A percentile compares a stretch with the other conserved stretches of the same genome.
Conservation (phyloP, 345 rosid species). For the Brassica nigra region DNA sequence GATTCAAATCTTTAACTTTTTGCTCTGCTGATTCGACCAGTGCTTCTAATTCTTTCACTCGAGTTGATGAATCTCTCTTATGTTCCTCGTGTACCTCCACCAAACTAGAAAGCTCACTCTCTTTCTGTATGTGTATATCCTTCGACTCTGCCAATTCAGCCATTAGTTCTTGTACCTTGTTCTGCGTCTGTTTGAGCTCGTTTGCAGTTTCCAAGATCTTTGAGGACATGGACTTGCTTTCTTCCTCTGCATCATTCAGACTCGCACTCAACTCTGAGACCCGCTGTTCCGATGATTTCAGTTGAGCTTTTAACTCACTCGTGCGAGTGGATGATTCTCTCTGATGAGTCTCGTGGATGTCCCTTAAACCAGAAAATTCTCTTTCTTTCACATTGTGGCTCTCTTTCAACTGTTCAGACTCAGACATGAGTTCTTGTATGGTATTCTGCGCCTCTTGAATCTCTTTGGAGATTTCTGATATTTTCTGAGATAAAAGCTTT, state of each 20-base stretch:
- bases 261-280: constrained; percentile 48
- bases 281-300: constrained; percentile 59
- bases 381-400: constrained; percentile 52
- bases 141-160: constrained; percentile 49
- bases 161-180: constrained; percentile 41
- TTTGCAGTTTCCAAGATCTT: constrained; percentile 51
- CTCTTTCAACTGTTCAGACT: constrained; percentile 54
- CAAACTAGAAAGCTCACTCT: constrained; percentile 56
- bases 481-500: constrained; percentile 48
- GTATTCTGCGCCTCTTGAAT: constrained; percentile 51
- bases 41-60: constrained; percentile 33
- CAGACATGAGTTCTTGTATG: constrained; percentile 47
- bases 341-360: constrained; percentile 53
- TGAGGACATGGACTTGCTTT: constrained; percentile 54
- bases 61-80: constrained; percentile 52
- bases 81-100: constrained; percentile 55
- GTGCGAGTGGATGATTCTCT: constrained; percentile 53
- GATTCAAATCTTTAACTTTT: constrained; percentile 47
- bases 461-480: constrained; percentile 53
- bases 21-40: constrained; percentile 58
- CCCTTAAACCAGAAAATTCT: constrained; percentile 48
- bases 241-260: constrained; percentile 51
- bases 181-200: constrained; percentile 57
- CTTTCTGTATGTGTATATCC: constrained; percentile 55
- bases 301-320: constrained; percentile 34